phyloP scores from a whole-genome alignment of 2,329 filamentous ascomycete species.

The Moelleriella libera region DNA sequence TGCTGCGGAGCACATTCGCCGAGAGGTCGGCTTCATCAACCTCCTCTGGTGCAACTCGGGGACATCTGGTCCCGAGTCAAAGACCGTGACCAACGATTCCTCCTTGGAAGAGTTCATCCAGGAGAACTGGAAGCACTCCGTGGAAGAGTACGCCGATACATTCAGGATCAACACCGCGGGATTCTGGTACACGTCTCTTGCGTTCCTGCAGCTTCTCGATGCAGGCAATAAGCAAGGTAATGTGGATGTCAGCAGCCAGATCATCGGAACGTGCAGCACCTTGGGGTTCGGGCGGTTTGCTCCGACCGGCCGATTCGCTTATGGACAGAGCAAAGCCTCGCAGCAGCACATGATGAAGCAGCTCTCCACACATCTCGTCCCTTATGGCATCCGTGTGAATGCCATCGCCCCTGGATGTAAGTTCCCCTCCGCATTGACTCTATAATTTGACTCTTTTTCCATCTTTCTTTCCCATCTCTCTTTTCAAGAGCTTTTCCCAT shows the following conservation, averaged over 20 bases:
- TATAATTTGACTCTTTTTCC: neutral
- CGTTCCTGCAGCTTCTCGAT: constrained; percentile 53
- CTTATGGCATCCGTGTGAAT: constrained; percentile 43
- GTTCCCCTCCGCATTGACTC: constrained; percentile 5
- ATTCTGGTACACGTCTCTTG: constrained; percentile 57
- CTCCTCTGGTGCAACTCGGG: constrained; percentile 56
- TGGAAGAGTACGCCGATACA: constrained; percentile 47
- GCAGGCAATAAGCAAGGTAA: constrained; percentile 43
- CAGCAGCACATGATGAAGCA: constrained; percentile 59
- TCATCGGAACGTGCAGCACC: constrained; percentile 58
- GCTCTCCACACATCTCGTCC: constrained; percentile 48
- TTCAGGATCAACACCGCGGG: constrained; percentile 55
- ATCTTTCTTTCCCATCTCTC: neutral
- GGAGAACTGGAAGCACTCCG: constrained; percentile 29
- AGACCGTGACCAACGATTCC: constrained; percentile 13
- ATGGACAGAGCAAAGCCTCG: constrained; percentile 61
- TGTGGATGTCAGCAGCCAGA: constrained; percentile 32
- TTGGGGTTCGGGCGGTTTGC: constrained; percentile 53
- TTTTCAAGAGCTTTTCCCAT: neutral
- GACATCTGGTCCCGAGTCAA: constrained; percentile 39
- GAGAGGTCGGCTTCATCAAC: constrained; percentile 48
- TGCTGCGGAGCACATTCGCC: constrained; percentile 40
- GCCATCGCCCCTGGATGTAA: constrained; percentile 29
- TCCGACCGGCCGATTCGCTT: constrained; percentile 54
- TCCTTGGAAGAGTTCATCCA: constrained; percentile 24